Base-by-base conservation (phyloP, 495 filamentous ascomycete genomes). In the Podospora pseudopauciseta region DNA sequence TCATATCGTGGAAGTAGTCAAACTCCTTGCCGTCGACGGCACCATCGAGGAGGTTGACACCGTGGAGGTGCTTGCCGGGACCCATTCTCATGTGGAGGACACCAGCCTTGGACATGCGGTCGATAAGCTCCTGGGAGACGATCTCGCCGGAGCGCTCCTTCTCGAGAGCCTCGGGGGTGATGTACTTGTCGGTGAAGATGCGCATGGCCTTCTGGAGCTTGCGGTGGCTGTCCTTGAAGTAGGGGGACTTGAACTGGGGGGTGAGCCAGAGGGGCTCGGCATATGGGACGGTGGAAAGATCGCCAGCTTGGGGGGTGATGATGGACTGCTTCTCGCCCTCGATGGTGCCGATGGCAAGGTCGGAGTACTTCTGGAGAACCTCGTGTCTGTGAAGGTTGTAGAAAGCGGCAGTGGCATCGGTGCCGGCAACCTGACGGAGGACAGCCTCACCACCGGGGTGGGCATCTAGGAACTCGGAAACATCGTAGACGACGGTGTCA, bases 311-410 rank as follows among this genome's bases (percentile, higher is more conserved):
- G n/a, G 86, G 89, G n/a, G 86, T 85, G 67, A 92, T 82, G 72
- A 95, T 86, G 72, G 91, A 86, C 49, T 92, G 86, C 66, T 84
- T 88, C 79, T 96, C 91, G 69, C 89, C 90, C 54, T 86, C 82
- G 71, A 96, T 76, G 13, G 86, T 89, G 70, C 92, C 92, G 69
- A 95, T 86, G 79, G 86, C 90, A n/a, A 95, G 85, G 70, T 86
- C 81, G 4, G 78, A 74, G 84, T 95, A 95, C 72, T 92, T 93
- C 65, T 86, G 77, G 3, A 95, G 86, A 2, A 95, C 93, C 79
- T 97, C 94, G 60, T 95, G 93, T 0, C 93, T 87, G 81, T 97
- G 94, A 54, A 97, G 91, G 77, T 94, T 94, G 78, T 97, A 95
- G 84, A 96, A 97, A 67, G 90, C 91, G 56, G 87, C 84, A 64